These are phyloP conservation scores for Fusarium pseudonygamai DNA, from an alignment of 2,329 filamentous ascomycete genomes.

Conservation along the genomic window DNA sequence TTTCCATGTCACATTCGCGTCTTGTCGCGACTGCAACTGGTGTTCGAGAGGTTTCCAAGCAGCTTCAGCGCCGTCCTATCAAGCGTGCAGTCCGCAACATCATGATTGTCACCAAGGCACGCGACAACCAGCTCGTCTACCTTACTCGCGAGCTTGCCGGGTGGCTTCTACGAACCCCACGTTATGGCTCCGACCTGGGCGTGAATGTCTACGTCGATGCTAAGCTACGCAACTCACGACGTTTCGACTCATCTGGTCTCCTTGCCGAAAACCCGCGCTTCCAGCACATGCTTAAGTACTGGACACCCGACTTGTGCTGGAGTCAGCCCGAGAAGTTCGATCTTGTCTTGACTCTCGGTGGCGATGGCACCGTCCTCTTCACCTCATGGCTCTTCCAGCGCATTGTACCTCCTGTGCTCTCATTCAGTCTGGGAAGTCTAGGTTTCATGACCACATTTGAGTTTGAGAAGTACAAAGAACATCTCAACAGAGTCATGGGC, in stretches of 20 bases:
- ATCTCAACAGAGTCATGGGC: constrained; percentile 90
- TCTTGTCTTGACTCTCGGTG: constrained; percentile 86
- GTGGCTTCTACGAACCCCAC: constrained; percentile 88
- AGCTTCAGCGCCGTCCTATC: constrained; percentile 90
- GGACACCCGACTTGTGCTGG: constrained; percentile 97
- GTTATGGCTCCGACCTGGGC: constrained; percentile 89
- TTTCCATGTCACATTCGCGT: constrained; percentile 91
- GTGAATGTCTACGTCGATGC: constrained; percentile 99
- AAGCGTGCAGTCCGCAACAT: constrained; percentile 91
- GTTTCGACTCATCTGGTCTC: constrained; percentile 82
- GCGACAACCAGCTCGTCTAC: constrained; percentile 91
- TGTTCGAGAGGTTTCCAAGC: constrained; percentile 94
- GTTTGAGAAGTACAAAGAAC: constrained; percentile 86
- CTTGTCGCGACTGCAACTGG: constrained; percentile 95
- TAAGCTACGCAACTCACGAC: constrained; percentile 87
- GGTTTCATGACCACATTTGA: constrained; percentile 91
- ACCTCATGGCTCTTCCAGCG: constrained; percentile 94
- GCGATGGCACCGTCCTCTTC: constrained; percentile 87
- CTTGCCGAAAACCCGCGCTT: constrained; percentile 79
- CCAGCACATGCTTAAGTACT: constrained; percentile 87
- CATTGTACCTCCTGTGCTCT: constrained; percentile 84
- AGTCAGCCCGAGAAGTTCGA: constrained; percentile 94
- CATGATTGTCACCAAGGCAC: constrained; percentile 98
- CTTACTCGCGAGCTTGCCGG: constrained; percentile 87
- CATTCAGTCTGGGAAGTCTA: constrained; percentile 84